Percentiles rank a stretch among this genome's conserved stretches.
These are phyloP conservation scores for Rosa chinensis DNA, from an alignment of 306 rosid species.

Conservation along the genomic window DNA sequence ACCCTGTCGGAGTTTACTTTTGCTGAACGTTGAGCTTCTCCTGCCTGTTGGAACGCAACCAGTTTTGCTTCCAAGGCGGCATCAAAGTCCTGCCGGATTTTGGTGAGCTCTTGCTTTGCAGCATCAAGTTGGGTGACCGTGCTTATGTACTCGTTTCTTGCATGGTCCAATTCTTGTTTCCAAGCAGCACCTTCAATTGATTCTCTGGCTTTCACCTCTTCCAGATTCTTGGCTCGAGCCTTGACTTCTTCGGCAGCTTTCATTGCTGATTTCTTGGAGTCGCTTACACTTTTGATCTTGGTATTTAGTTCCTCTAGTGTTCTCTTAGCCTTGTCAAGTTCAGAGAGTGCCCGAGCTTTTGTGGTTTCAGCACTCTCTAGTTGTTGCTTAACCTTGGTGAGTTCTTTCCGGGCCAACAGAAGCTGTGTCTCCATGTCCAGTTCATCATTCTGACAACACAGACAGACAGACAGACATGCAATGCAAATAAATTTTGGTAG, in stretches of 20 bases:
- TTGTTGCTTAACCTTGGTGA: slow-evolving; percentile 50
- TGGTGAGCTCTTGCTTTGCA: slow-evolving; percentile 74
- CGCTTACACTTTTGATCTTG: slow-evolving; percentile 43
- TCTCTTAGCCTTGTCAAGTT: slow-evolving; percentile 63
- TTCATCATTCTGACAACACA: slow-evolving; percentile 30
- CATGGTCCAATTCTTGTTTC: slow-evolving; percentile 60
- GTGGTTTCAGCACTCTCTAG: slow-evolving; percentile 43
- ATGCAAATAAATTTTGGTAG: background rate
- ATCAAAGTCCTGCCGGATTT: slow-evolving; percentile 71
- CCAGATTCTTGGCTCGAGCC: slow-evolving; percentile 45
- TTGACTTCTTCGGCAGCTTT: slow-evolving; percentile 50
- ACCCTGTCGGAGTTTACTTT: slow-evolving; percentile 53
- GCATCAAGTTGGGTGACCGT: slow-evolving; percentile 57
- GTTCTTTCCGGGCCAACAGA: slow-evolving; percentile 61
- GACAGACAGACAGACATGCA: background rate
- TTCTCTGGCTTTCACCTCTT: slow-evolving; percentile 40
- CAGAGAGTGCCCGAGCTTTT: slow-evolving; percentile 50
- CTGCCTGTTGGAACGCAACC: slow-evolving; percentile 67
- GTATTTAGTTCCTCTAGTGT: slow-evolving; percentile 50
- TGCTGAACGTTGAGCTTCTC: slow-evolving; percentile 73
- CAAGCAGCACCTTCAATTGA: slow-evolving; percentile 48
- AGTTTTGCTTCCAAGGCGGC: slow-evolving; percentile 75
- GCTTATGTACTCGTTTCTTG: slow-evolving; percentile 49
- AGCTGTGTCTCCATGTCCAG: slow-evolving; percentile 73
- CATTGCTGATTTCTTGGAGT: slow-evolving; percentile 62